Evolutionary conservation across 441 rosid genomes (phyloP).

Genomic region (Flueggea neowawraea): DNA sequence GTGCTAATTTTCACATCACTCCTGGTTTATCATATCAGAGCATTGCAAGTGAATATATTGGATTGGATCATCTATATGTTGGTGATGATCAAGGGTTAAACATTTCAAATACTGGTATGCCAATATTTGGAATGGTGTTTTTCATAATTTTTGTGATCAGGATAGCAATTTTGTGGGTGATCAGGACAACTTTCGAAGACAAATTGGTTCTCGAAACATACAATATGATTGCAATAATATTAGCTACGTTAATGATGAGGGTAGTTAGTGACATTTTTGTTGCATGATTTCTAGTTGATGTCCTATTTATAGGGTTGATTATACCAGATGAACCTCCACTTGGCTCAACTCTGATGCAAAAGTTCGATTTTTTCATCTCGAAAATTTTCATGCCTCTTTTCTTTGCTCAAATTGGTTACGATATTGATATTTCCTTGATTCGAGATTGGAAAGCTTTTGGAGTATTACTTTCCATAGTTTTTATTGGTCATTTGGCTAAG

Average conservation of each 20-base stretch:
- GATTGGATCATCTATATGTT: too few species aligned
- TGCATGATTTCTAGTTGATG: slow-evolving; percentile 3
- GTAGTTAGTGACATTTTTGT: slow-evolving; percentile 13
- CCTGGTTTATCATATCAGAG: too few species aligned
- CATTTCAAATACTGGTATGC: too few species aligned
- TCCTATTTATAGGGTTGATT: slow-evolving; percentile 23
- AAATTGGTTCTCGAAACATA: slow-evolving; percentile 20
- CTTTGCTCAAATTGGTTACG: slow-evolving; percentile 23
- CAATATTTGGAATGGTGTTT: background rate
- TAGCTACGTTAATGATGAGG: slow-evolving; percentile 12
- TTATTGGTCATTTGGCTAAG: slow-evolving; percentile 10
- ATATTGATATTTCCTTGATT: slow-evolving; percentile 15
- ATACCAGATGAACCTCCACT: slow-evolving; percentile 32
- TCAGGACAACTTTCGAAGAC: slow-evolving; percentile 22
- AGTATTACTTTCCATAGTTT: background rate
- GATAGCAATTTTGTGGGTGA: slow-evolving; percentile 11
- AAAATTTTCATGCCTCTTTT: slow-evolving; percentile 27
- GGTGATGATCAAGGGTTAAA: too few species aligned
- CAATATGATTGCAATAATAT: slow-evolving; percentile 5
- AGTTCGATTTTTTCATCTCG: slow-evolving; percentile 20
- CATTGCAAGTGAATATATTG: too few species aligned
- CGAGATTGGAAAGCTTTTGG: slow-evolving; percentile 6
- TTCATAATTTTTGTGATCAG: slow-evolving; percentile 12
- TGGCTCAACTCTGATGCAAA: slow-evolving; percentile 31
- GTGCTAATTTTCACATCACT: too few species aligned